Evolutionary conservation across 2,329 filamentous ascomycete species (phyloP).

Genomic region (Alternaria atra): DNA sequence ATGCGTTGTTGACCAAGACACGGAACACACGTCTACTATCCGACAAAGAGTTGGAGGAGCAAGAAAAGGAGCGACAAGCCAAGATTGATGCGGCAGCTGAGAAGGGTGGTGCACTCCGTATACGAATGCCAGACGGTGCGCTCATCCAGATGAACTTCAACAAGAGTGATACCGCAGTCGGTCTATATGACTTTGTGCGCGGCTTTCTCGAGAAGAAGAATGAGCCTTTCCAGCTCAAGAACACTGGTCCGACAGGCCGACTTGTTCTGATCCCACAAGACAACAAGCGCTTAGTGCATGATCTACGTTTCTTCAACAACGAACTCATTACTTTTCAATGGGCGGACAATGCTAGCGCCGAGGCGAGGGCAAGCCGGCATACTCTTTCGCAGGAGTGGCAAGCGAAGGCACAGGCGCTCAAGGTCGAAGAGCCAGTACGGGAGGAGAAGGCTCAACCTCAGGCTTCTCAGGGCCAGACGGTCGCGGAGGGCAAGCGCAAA

Average conservation of each 20-base stretch:
- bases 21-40: conserved; percentile 82
- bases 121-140: conserved; percentile 88
- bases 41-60: conserved; percentile 80
- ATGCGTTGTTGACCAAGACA: conserved; percentile 66
- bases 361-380: conserved; percentile 61
- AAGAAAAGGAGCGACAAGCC: conserved; percentile 71
- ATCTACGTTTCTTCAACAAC: conserved; percentile 74
- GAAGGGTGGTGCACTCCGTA: conserved; percentile 73
- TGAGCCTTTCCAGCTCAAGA: conserved; percentile 76
- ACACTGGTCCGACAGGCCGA: conserved; percentile 64
- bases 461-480: conserved; percentile 24
- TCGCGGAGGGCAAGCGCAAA: conserved; percentile 45
- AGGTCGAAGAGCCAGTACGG: conserved; percentile 64
- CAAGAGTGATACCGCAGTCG: conserved; percentile 72
- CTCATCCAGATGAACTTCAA: conserved; percentile 77
- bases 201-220: conserved; percentile 71
- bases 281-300: conserved; percentile 70
- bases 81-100: conserved; percentile 70
- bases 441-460: conserved; percentile 19
- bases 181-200: conserved; percentile 78
- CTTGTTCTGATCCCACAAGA: conserved; percentile 56
- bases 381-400: conserved; percentile 69
- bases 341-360: conserved; percentile 68
- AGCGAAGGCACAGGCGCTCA: conserved; percentile 71
- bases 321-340: conserved; percentile 81